Conservation (phyloP, 176 grass and related monocot genomes). For the Hsuehochloa calcarea region DNA sequence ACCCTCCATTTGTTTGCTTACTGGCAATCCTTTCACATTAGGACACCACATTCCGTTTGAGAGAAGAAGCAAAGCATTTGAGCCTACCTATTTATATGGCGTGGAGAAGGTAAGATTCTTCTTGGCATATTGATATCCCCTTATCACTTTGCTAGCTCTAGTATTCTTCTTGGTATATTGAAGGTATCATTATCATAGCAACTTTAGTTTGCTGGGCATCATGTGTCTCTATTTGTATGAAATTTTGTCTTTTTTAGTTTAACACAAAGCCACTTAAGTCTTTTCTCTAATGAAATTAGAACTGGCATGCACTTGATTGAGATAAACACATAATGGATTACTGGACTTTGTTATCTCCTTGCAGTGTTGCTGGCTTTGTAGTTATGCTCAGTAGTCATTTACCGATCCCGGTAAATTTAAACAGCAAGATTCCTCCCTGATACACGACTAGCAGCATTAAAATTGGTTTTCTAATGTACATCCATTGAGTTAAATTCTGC, state of each 20-base stretch:
- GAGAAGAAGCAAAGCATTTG: too few species aligned
- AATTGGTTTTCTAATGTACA: background rate
- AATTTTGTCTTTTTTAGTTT: too few species aligned
- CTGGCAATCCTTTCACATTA: too few species aligned
- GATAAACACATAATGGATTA: background rate
- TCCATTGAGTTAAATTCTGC: too few species aligned
- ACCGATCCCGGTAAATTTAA: slow-evolving; percentile 8
- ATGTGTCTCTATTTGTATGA: too few species aligned
- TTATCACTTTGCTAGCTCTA: slow-evolving; percentile 10
- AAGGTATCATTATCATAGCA: too few species aligned
- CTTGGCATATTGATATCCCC: slow-evolving; percentile 24
- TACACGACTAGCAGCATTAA: background rate
- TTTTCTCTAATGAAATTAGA: background rate
- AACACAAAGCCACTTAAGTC: too few species aligned
- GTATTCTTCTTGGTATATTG: background rate
- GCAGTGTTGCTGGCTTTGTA: background rate
- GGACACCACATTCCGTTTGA: too few species aligned
- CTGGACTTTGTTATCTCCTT: background rate
- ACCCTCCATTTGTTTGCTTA: too few species aligned
- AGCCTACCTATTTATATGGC: slow-evolving; percentile 45
- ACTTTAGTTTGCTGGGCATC: too few species aligned
- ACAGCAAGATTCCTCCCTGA: background rate
- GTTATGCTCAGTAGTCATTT: background rate
- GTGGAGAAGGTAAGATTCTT: slow-evolving; percentile 78
- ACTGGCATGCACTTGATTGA: background rate